Base-by-base conservation (phyloP, 345 rosid species). In the Garcia nutans region DNA sequence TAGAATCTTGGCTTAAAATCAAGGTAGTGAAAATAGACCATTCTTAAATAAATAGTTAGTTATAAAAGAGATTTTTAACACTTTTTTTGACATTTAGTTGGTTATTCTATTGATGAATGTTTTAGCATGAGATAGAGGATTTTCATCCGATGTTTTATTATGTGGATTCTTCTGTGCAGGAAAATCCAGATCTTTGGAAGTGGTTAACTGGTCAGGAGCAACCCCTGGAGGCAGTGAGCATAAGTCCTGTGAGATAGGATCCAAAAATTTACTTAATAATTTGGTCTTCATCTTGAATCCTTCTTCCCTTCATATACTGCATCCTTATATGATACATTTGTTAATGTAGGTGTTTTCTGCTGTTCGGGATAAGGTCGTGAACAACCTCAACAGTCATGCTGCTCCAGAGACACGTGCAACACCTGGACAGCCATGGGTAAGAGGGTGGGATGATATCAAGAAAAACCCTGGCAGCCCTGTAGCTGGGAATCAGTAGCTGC, bases 161-260 rank as follows among this genome's bases (percentile, higher is more conserved):
- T 7, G 20, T 57, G 58, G 16, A 65, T 64, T 75, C 44, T 72
- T 54, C 73, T 78, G 7, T 78, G 81, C 89, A 95, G 98, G 97
- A 95, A 83, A 93, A 95, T 82, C 99, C 97, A 15, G 96, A 89
- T 68, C 90, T 95, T 44, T 95, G 99, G 99, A 95, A 89, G 78
- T 95, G 98, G 99, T 80, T 95, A 76, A 91, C 88, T 47, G 87
- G 83, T 23, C 97, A 93, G 80, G 97, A 93, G 87, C 92, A 89
- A 84, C 91, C 98, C 49, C 98, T 97, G 0, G 97, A 93, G 76
- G 84, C 84, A 24, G 89, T 95, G 74, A 86, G 77, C 69, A 31
- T 55, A 68, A 93, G 93, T 86, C 93, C 93, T 44, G 99, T 93
- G 77, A 88, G 89, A 71, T 15, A 16, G 5, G n/a, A 50, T 50